Evolutionary conservation across 2,329 filamentous ascomycete species (phyloP).

Genomic region (Calycina herbarum): DNA sequence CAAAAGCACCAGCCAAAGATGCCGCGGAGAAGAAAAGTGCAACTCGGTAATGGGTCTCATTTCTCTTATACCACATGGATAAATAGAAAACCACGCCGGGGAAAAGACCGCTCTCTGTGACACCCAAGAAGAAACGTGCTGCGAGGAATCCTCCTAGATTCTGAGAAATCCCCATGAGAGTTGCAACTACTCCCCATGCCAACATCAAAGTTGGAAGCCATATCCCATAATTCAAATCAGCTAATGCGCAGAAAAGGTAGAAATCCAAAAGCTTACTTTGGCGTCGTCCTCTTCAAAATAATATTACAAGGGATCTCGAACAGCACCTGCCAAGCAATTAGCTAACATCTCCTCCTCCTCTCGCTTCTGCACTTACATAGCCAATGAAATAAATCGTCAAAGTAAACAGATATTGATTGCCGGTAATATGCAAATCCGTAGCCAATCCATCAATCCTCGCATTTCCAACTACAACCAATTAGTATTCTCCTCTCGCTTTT

Average conservation of each 20-base stretch:
- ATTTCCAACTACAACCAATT: constrained; percentile 50
- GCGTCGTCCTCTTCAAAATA: constrained; percentile 58
- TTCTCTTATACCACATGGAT: constrained; percentile 55
- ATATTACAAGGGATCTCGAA: constrained; percentile 66
- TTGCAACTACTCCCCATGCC: constrained; percentile 56
- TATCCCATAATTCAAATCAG: constrained; percentile 33
- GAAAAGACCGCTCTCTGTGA: constrained; percentile 54
- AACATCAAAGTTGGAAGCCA: constrained; percentile 60
- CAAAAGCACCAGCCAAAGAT: constrained; percentile 56
- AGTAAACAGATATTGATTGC: constrained; percentile 64
- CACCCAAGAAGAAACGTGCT: constrained; percentile 56
- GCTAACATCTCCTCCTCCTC: not conserved
- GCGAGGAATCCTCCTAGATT: constrained; percentile 52
- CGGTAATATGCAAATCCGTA: constrained; percentile 53
- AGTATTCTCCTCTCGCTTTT: too few species aligned
- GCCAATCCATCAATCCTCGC: constrained; percentile 57
- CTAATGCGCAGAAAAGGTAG: too few species aligned
- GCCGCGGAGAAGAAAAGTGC: constrained; percentile 58
- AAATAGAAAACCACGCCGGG: constrained; percentile 52
- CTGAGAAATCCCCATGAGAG: constrained; percentile 50
- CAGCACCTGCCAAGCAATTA: constrained; percentile 39
- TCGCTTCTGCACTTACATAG: constrained; percentile 41
- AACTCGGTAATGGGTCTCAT: constrained; percentile 55
- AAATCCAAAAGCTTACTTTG: constrained; percentile 14
- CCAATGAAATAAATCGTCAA: constrained; percentile 67